Conservation (phyloP, 2,329 filamentous ascomycete genomes). For the Neofusicoccum kwambonambiense region DNA sequence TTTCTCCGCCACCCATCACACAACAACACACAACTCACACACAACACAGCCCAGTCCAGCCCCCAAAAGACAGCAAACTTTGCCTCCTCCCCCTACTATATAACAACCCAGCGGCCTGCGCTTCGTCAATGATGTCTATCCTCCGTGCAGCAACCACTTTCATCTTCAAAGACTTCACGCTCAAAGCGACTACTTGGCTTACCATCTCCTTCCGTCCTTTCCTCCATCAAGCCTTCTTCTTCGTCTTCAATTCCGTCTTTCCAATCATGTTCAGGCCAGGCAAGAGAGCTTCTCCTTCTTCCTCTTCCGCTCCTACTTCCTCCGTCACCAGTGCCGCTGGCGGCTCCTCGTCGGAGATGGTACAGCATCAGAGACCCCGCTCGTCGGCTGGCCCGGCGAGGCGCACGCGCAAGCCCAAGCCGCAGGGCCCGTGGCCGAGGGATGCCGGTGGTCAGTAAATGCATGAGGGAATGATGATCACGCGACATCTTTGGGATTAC, state of each 20-base stretch:
- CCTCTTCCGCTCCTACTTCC: not conserved
- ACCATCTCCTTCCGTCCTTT: conserved; percentile 8
- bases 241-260: conserved; percentile 11
- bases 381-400: not conserved
- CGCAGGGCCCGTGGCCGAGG: conserved; percentile 1
- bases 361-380: not conserved
- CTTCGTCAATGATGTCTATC: not conserved
- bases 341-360: not conserved
- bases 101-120: not conserved
- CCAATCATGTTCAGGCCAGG: conserved; percentile 10
- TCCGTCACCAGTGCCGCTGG: not conserved
- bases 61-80: not conserved
- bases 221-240: not conserved
- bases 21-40: conserved; percentile 1
- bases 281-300: not conserved
- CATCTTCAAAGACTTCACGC: conserved; percentile 3
- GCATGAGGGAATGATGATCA: not conserved
- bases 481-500: too few relatives aligned
- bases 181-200: conserved; percentile 1
- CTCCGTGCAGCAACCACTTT: conserved; percentile 7
- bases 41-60: not conserved
- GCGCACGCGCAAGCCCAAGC: conserved; percentile 2
- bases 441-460: conserved; percentile 9
- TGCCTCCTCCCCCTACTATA: not conserved
- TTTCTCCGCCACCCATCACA: conserved; percentile 6